Base-by-base conservation (phyloP, 2,329 filamentous ascomycete species). In the Paecilomyces variotii region DNA sequence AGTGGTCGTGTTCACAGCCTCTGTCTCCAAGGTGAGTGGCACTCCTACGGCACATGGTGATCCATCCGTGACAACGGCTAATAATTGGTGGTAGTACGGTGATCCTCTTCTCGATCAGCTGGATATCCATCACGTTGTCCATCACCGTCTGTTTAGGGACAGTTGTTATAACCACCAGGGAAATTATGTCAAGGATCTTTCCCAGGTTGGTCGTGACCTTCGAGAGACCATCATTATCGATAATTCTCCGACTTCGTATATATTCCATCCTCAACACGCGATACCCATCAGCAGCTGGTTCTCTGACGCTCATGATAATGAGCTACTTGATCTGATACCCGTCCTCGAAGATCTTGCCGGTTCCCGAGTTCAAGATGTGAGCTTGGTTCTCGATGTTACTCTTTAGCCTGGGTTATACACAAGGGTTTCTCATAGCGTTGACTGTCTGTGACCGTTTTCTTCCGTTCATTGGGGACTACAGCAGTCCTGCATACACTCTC, bases 251-350 rank as follows among this genome's bases (percentile, higher is more conserved):
- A 99, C 94, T 3, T 97, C 93, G 11, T 99, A 99, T 80, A 97
- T 99, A 69, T 99, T 99, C 83, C 94, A 99, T 73, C 94, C 94
- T 26, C 93, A 99, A 79, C 94, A 99, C 74, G 94, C 94, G 61
- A 93, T 99, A 55, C 94, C 94, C 27, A 99, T 99, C 79, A 97
- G 92, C 84, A 97, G 93, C 82, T 99, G 94, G 94, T 99, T 99
- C 79, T 97, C 92, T 65, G 94, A 99, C 78, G 94, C 94, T 62
- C 94, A 99, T 77, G 94, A 99, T 79, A 99, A 99, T 77, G 94
- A 99, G 82, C 83, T 99, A 62, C 82, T 99, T 70, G 94, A 99
- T 74, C 81, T 99, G 68, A 97, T 99, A 74, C 94, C 94, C 56
- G 94, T 99, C 68, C 90, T 99, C 65, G 94, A 99, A 82, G 94